Base-by-base conservation (phyloP, 2,329 filamentous ascomycete genomes). In the Claviceps quebecensis region DNA sequence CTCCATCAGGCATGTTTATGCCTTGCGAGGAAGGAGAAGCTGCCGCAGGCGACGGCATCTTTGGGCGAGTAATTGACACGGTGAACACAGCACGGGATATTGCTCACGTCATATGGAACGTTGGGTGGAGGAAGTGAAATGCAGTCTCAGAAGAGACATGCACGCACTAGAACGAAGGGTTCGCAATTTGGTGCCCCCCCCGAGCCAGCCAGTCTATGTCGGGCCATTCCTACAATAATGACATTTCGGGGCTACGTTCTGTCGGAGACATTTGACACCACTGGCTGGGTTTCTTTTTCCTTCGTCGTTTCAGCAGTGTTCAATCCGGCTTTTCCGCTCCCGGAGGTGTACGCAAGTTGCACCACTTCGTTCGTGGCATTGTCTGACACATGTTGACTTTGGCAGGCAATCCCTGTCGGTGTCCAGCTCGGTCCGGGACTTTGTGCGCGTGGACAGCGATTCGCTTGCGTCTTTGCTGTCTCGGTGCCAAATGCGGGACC, bases 1-100 rank as follows among this genome's bases (percentile, higher is more conserved):
- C 87, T 19, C 74, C 81, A 48, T 93, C 87, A 40, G 89, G 88
- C 58, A 94, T 95, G 87, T 85, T 95, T 60, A 90, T 94, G 85
- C 87, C 88, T 7, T 85, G 83, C 59, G 86, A 89, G 58, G 84
- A 89, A 58, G 81, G 81, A 54, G 86, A 88, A 56, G 72, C 67
- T 63, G 74, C 66, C 46, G 71, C 74, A 54, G 78, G 71, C 60
- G 72, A 76, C 49, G 84, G 84, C 46, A 74, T 94, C 51, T 78
- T 94, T 61, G 85, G 86, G 54, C 81, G 83, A 60, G 82, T 94
- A 48, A 81, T 90, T 63, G 86, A 94, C 68, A 91, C 86, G 60
- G 78, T 84, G 67, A 84, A 84, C 67, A 84, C 81, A 48, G 81
- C 80, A 58, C 78, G 80, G 60, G 81, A 85, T 61, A 85, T 85